phyloP scores from a whole-genome alignment of 208 protist genomes.

The Zelonia costaricensis region DNA sequence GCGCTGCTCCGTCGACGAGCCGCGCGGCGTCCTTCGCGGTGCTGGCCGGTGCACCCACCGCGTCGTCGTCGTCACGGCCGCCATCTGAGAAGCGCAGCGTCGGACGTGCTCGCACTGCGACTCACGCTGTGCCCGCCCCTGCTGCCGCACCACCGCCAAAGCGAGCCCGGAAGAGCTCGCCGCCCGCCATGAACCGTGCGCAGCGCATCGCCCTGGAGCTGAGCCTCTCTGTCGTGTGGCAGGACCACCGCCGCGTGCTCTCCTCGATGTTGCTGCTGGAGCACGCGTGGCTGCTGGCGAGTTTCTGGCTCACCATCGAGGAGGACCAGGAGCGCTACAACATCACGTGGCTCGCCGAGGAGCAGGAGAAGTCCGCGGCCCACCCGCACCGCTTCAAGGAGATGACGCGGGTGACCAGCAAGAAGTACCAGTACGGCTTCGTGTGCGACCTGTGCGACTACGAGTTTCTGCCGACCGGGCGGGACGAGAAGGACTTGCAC shows the following conservation, averaged over 20 bases:
- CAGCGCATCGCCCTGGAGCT: constrained; percentile 23
- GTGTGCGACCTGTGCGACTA: constrained; percentile 87
- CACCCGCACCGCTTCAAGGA: constrained; percentile 83
- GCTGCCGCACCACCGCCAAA: too few relatives aligned
- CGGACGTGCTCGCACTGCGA: neutral
- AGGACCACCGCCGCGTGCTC: constrained; percentile 28
- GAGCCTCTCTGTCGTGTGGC: constrained; percentile 21
- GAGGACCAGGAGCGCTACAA: constrained; percentile 78
- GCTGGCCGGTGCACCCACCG: too few relatives aligned
- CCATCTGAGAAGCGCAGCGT: neutral
- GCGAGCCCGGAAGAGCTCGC: neutral
- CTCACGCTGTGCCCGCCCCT: neutral
- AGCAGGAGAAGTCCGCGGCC: constrained; percentile 72
- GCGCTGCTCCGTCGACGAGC: neutral
- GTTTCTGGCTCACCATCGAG: constrained; percentile 54
- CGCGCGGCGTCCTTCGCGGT: too few relatives aligned
- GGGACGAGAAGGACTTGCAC: constrained; percentile 37
- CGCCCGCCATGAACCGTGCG: neutral
- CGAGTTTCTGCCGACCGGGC: constrained; percentile 63
- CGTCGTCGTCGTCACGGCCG: neutral
- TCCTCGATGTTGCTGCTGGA: constrained; percentile 46
- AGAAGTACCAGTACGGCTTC: constrained; percentile 78
- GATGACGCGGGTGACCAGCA: constrained; percentile 36
- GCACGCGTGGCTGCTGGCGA: constrained; percentile 59
- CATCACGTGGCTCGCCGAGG: constrained; percentile 76